phyloP scores from a whole-genome alignment of 257 asterid genomes.

The Anisodus tanguticus region DNA sequence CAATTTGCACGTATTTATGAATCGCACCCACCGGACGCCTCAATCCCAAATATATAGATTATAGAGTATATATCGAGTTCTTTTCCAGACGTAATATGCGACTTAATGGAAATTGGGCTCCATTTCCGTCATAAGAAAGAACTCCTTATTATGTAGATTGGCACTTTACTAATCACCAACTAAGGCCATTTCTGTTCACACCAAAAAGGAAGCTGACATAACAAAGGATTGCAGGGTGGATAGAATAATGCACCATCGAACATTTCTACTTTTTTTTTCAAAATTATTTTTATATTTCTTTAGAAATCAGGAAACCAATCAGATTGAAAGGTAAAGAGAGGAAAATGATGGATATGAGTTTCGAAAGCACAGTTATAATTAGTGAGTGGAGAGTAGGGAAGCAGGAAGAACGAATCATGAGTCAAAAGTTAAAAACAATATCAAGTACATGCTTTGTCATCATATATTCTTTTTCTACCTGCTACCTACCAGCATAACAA shows the following conservation, averaged over 20 bases:
- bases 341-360: background rate
- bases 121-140: constrained; percentile 24
- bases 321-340: background rate
- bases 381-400: constrained; percentile 24
- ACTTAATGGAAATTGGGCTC: constrained; percentile 27
- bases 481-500: constrained; percentile 28
- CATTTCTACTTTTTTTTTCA: too few species aligned
- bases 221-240: background rate
- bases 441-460: constrained; percentile 28
- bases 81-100: too few species aligned
- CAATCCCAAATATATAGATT: too few species aligned
- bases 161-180: constrained; percentile 1
- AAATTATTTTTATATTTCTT: background rate
- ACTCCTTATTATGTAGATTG: background rate
- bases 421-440: constrained; percentile 27
- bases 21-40: too few species aligned
- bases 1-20: too few species aligned
- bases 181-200: background rate
- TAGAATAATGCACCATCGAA: background rate
- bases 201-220: background rate
- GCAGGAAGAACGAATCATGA: constrained; percentile 25
- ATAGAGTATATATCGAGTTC: too few species aligned
- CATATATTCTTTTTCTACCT: background rate
- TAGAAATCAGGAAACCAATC: background rate
- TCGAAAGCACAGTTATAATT: background rate